These are phyloP conservation scores for Amylocystis lapponica DNA, from an alignment of 768 basidiomycete species.

Conservation along the genomic window DNA sequence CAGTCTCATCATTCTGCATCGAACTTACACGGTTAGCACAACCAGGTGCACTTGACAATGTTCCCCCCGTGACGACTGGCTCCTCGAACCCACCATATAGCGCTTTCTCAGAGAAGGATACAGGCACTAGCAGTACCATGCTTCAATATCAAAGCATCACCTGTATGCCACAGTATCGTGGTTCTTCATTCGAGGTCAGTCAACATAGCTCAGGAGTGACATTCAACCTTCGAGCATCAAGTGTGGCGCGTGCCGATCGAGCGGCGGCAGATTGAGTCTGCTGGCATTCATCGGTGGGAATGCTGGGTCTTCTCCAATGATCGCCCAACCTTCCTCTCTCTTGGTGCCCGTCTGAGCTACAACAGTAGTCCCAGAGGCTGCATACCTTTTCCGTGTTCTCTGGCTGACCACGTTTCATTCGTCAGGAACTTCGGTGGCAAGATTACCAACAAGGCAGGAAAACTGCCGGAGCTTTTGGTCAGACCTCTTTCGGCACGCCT, in stretches of 20 bases:
- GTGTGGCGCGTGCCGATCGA: too few species aligned
- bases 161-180: constrained; percentile 72
- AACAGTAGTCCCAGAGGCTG: too few species aligned
- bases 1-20: constrained; percentile 6
- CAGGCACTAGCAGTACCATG: constrained; percentile 33
- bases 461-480: constrained; percentile 32
- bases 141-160: constrained; percentile 80
- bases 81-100: constrained; percentile 60
- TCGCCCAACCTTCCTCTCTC: too few species aligned
- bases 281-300: too few species aligned
- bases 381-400: too few species aligned
- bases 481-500: constrained; percentile 27
- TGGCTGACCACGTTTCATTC: too few species aligned
- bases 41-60: constrained; percentile 8
- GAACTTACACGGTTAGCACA: not conserved
- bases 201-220: too few species aligned
- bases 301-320: too few species aligned
- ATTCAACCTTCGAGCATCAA: too few species aligned
- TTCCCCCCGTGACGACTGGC: constrained; percentile 62
- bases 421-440: constrained; percentile 42
- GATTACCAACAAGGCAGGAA: constrained; percentile 45
- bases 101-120: constrained; percentile 62
- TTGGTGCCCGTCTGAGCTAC: too few species aligned
- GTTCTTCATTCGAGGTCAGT: constrained; percentile 55
- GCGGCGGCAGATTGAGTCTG: too few species aligned